Conservation (phyloP, 768 basidiomycete species). For the Naganishia friedmannii region DNA sequence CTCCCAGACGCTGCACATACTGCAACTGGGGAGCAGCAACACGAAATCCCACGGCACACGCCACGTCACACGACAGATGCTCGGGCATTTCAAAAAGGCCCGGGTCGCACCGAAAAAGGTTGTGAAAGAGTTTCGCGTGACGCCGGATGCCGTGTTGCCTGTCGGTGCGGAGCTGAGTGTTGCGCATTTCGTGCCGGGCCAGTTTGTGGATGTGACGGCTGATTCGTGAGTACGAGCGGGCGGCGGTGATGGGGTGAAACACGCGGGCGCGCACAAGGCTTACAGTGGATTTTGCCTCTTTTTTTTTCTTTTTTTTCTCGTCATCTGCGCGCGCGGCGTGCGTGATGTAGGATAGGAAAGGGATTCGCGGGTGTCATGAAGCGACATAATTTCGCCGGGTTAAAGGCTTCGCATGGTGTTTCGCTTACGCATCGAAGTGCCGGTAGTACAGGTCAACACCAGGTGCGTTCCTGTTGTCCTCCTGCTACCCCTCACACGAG, state of each 20-base stretch:
- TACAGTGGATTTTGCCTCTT: too few species aligned
- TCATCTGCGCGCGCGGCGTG: too few species aligned
- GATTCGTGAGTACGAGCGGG: conserved; percentile 68
- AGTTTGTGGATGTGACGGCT: conserved; percentile 85
- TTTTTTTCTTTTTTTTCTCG: too few species aligned
- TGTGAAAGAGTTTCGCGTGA: conserved; percentile 83
- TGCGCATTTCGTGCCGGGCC: conserved; percentile 93
- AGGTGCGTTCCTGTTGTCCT: conserved; percentile 58
- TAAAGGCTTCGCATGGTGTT: conserved; percentile 91
- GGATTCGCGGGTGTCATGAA: conserved; percentile 98
- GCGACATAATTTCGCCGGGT: conserved; percentile 85
- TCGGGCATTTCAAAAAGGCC: conserved; percentile 83
- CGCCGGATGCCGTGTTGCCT: conserved; percentile 81
- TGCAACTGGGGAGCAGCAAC: conserved; percentile 86
- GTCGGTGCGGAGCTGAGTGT: conserved; percentile 89
- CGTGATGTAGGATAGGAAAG: conserved; percentile 74
- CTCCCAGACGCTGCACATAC: conserved; percentile 72
- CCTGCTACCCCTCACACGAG: too few species aligned
- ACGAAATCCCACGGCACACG: conserved; percentile 48
- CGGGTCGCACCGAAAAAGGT: conserved; percentile 67
- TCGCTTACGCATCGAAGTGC: conserved; percentile 88
- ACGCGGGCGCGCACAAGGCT: too few species aligned
- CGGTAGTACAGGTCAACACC: conserved; percentile 91
- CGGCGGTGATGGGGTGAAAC: too few species aligned
- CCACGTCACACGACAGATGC: conserved; percentile 64